phyloP scores from a whole-genome alignment of 371 early-diverging fungal genomes.

The Saksenaea oblongispora region DNA sequence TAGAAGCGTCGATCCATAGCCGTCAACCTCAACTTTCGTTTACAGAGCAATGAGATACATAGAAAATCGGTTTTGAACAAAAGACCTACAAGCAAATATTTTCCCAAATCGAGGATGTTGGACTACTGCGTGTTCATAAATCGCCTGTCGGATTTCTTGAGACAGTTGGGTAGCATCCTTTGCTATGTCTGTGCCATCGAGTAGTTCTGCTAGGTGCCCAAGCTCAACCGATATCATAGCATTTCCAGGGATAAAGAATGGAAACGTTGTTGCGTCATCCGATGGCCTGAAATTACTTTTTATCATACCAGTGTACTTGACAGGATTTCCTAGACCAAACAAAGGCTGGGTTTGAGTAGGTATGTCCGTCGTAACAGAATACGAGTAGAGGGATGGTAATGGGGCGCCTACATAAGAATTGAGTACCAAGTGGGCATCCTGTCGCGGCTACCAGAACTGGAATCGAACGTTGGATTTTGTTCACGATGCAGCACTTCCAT shows the following conservation, averaged over 20 bases:
- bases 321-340: constrained; percentile 52
- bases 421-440: no score
- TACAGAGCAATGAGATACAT: not conserved
- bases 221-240: constrained; percentile 62
- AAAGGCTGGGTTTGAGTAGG: constrained; percentile 56
- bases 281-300: constrained; percentile 59
- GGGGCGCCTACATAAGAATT: constrained; percentile 10
- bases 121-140: constrained; percentile 46
- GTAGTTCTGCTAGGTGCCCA: constrained; percentile 22
- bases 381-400: constrained; percentile 17
- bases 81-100: constrained; percentile 33
- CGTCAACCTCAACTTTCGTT: constrained; percentile 54
- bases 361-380: constrained; percentile 24
- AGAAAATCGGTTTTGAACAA: not conserved
- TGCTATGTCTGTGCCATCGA: constrained; percentile 4
- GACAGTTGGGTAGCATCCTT: constrained; percentile 25
- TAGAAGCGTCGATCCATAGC: constrained; percentile 54
- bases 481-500: constrained; percentile 31
- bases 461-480: constrained; percentile 45
- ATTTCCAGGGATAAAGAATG: constrained; percentile 62
- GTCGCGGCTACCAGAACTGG: constrained; percentile 20
- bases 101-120: constrained; percentile 41
- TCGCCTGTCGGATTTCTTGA: constrained; percentile 45
- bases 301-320: constrained; percentile 54
- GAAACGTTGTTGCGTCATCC: constrained; percentile 59